Evolutionary conservation across 2,329 filamentous ascomycete genomes (phyloP), one percentile per base, ranked within the genome.

Genomic region (Fusarium humuli): DNA sequence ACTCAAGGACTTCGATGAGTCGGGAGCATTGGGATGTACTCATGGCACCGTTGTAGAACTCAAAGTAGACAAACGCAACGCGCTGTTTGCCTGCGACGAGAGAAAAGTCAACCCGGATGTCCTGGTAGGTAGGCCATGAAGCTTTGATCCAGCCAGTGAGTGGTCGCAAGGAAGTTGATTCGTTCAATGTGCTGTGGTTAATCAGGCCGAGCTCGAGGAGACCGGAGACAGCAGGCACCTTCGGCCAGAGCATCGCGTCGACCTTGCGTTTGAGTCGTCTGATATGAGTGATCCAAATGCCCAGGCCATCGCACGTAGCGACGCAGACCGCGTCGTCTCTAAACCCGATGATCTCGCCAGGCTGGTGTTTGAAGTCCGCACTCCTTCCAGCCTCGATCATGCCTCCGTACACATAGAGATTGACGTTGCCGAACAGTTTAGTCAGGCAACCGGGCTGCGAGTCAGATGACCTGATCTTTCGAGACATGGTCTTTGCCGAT

Each of bases 11-110:
- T 34, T 70, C 57, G 12, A 70, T 47, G 7, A 70, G 62, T 18
- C 62, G 61, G 13, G 62, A 70, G 40, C 67, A 70, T 49, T 70
- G 61, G 7, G 45, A 25, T 0, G 67, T 70, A 44, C 62, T 67
- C 67, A 70, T 70, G 20, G 67, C 62, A 6, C 67, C 67, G 14
- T 70, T 70, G 30, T 70, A 70, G 34, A 70, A 70, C 7, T 67
- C 54, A 6, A 70, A 70, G 18, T 70, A 70, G 16, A 70, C 50
- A 4, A 54, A 67, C 4, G 66, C 67, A 2, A 70, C 46, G 27
- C 59, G 49, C 2, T 46, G 50, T 32, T 54, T 50, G 20, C 53
- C 53, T 20, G 49, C 11, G 20, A 53, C 27, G 4, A 41, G 11
- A 2, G 20, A 30, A 29, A 67, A 62, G 8, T 67, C 62, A 5